These are phyloP conservation scores for Fusarium verticillioides DNA, from an alignment of 2,329 filamentous ascomycete genomes.

Conservation along the genomic window DNA sequence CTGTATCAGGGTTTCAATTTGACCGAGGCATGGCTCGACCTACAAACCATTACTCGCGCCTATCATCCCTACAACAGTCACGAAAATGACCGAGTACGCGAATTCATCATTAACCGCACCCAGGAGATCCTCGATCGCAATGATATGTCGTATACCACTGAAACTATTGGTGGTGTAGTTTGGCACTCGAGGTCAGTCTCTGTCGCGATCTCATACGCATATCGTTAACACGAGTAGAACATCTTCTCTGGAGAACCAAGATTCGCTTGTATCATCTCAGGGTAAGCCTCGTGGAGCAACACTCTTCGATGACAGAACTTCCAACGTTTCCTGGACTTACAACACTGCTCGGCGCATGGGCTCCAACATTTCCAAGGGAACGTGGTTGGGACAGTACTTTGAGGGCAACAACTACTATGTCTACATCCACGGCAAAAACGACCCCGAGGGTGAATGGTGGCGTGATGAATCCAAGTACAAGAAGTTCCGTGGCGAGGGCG, in stretches of 20 bases:
- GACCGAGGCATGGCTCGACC: slow-evolving; percentile 86
- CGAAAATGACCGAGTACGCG: slow-evolving; percentile 81
- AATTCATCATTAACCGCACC: slow-evolving; percentile 79
- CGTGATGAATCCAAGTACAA: slow-evolving; percentile 54
- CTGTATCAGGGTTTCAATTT: slow-evolving; percentile 75
- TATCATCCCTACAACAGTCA: slow-evolving; percentile 93
- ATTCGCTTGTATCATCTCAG: neutral
- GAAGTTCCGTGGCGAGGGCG: slow-evolving; percentile 69
- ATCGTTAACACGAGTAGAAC: slow-evolving; percentile 20
- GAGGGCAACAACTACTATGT: slow-evolving; percentile 93
- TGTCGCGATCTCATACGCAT: neutral
- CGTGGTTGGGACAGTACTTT: slow-evolving; percentile 75
- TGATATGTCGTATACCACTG: slow-evolving; percentile 58
- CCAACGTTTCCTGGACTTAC: slow-evolving; percentile 77
- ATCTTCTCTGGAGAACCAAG: neutral
- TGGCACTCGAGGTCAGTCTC: slow-evolving; percentile 43
- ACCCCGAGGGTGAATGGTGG: slow-evolving; percentile 81
- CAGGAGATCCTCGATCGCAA: slow-evolving; percentile 75
- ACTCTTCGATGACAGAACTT: slow-evolving; percentile 81
- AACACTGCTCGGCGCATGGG: slow-evolving; percentile 30
- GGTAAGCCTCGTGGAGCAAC: slow-evolving; percentile 57
- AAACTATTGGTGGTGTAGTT: slow-evolving; percentile 49
- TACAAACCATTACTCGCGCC: slow-evolving; percentile 76
- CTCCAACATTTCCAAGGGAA: slow-evolving; percentile 36
- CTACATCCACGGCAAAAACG: slow-evolving; percentile 85